Evolutionary conservation across 371 early-diverging fungal species (phyloP), one percentile per base, ranked within the genome.

Genomic region (Actinomucor elegans): DNA sequence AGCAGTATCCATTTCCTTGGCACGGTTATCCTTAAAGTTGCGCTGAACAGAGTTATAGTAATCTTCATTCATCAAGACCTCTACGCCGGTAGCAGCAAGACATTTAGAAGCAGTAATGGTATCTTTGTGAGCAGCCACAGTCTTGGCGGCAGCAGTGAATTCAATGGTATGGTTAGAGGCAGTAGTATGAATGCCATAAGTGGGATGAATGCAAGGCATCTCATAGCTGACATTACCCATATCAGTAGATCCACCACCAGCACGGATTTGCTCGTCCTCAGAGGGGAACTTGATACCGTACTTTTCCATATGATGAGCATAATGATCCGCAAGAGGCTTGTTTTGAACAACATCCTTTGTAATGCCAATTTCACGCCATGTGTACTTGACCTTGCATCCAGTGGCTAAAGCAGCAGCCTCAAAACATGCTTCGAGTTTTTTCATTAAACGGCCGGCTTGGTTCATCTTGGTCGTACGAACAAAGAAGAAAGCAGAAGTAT

Each of bases 171-270:
- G 92, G 51, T 83, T 82, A 6, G 84, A 66, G 18, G 81, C 75
- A 4, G 54, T 47, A 1, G 69, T 67, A 51, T 69, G 66, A 28
- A 79, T 73, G 31, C 59, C 72, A 24, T 46, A 69, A 33, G 55
- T 48, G 8, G 84, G 84, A 43, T 84, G 84, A 29, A 78, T 57
- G 1, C 60, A 59, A 10, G 84, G 84, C 31, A 79, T 47, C 27
- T 70, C 79, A 17, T 75, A 68, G 24, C 77, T 75, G n/a, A 81
- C 75, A 40, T 91, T 90, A 45, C 92, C 93, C 79, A 90, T 86
- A 52, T 93, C 93, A 0, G 90, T 88, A 2, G 82, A 80, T 0
- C 84, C 89, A 32, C 65, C 63, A 11, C 55, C 74, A 3, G 32
- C 33, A 14, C 65, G 61, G 38, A 74, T 61, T 48, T 84, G 81